A percentile compares a stretch with the other conserved stretches of the same genome.
These are phyloP conservation scores for Phytopythium sindhum DNA, from an alignment of 352 stramenopile species.

Conservation along the genomic window DNA sequence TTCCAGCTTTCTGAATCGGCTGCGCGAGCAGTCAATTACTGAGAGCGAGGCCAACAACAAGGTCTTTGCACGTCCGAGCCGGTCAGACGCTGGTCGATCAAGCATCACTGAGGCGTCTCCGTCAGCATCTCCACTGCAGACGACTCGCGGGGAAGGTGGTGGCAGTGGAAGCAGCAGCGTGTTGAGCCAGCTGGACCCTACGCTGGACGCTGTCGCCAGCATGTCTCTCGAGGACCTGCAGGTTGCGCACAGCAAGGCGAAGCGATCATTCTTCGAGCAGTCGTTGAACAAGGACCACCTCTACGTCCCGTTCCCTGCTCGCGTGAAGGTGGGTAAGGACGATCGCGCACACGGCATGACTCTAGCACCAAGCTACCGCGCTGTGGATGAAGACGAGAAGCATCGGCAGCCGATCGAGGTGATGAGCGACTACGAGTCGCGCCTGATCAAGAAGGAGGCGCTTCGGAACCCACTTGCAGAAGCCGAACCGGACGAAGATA, in stretches of 20 bases:
- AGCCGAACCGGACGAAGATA: conserved; percentile 83
- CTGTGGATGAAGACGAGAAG: conserved; percentile 76
- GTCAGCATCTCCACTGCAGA: conserved; percentile 28
- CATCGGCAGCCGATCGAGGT: conserved; percentile 82
- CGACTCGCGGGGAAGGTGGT: conserved; percentile 12
- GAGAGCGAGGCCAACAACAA: conserved; percentile 84
- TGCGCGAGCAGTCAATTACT: conserved; percentile 66
- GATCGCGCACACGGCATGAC: conserved; percentile 26
- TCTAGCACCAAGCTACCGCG: conserved; percentile 53
- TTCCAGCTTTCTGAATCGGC: conserved; percentile 66
- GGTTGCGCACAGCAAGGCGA: conserved; percentile 44
- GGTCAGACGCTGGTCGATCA: conserved; percentile 6
- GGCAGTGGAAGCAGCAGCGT: conserved; percentile 12
- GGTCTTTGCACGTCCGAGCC: conserved; percentile 42
- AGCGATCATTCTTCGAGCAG: conserved; percentile 52
- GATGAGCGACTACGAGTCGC: conserved; percentile 88
- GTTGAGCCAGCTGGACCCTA: conserved; percentile 17
- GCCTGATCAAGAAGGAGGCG: conserved; percentile 84
- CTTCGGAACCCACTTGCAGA: conserved; percentile 82
- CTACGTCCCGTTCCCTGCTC: conserved; percentile 31
- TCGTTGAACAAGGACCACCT: conserved; percentile 25
- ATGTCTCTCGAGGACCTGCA: conserved; percentile 70
- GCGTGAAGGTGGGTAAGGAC: conserved; percentile 16
- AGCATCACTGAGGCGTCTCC: conserved; percentile 34
- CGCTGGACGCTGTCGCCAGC: conserved; percentile 51